Conservation (phyloP, 1,284 basidiomycete genomes). For the Wallemia ichthyophaga region DNA sequence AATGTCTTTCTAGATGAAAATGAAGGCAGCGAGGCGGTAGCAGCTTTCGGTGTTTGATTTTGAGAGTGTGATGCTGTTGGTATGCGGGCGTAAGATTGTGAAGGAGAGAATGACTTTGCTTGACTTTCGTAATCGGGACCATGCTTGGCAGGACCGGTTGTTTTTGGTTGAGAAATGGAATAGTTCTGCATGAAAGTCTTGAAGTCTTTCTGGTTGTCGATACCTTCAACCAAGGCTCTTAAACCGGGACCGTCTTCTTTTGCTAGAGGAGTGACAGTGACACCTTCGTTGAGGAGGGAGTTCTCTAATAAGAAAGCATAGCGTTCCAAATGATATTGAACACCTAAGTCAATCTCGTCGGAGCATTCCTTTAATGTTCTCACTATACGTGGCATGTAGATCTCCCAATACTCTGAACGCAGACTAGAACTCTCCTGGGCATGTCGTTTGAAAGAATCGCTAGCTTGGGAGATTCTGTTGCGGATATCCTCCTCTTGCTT, state of each 20-base stretch:
- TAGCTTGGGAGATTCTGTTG: background rate
- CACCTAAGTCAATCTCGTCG: constrained; percentile 85
- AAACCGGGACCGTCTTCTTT: constrained; percentile 44
- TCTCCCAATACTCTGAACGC: background rate
- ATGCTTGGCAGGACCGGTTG: constrained; percentile 39
- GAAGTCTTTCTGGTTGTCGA: constrained; percentile 85
- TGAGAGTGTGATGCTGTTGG: background rate
- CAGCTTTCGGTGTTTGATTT: constrained; percentile 12
- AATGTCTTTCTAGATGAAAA: constrained; percentile 49
- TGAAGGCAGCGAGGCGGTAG: constrained; percentile 16
- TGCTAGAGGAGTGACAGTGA: constrained; percentile 42
- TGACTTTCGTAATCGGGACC: constrained; percentile 62
- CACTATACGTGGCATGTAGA: constrained; percentile 1
- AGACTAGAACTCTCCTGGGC: background rate
- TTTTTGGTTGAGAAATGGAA: constrained; percentile 39
- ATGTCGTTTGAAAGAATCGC: constrained; percentile 1
- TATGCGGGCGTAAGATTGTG: constrained; percentile 1
- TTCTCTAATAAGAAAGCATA: constrained; percentile 87
- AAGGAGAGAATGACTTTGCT: constrained; percentile 21
- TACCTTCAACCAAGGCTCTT: constrained; percentile 57
- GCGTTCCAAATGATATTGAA: constrained; percentile 79
- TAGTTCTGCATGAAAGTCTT: constrained; percentile 94
- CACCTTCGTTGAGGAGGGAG: constrained; percentile 60
- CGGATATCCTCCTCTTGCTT: background rate
- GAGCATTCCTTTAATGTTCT: constrained; percentile 82